A percentile compares a stretch with the other conserved stretches of the same genome.
Conservation (phyloP, 768 basidiomycete genomes). For the Boletus sp. region DNA sequence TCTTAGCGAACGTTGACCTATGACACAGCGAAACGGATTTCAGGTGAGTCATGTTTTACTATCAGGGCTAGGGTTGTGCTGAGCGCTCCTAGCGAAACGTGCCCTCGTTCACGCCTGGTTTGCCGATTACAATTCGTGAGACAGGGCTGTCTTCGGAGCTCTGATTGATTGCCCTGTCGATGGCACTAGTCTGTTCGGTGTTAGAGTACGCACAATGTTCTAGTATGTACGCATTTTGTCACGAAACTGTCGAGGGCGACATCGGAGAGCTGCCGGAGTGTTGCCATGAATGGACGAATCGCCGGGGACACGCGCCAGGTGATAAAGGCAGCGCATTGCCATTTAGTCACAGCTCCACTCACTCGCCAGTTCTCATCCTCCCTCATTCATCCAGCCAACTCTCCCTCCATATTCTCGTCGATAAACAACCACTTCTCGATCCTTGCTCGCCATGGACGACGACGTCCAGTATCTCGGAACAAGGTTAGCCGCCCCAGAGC, state of each 20-base stretch:
- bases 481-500: conserved; percentile 28
- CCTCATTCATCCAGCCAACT: conserved; percentile 3
- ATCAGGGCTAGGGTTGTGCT: not conserved
- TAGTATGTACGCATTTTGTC: conserved; percentile 19
- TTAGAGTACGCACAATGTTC: conserved; percentile 24
- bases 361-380: conserved; percentile 15
- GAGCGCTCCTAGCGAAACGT: conserved; percentile 48
- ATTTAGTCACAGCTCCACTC: conserved; percentile 29
- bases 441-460: conserved; percentile 44
- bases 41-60: conserved; percentile 49
- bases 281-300: conserved; percentile 25
- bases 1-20: conserved; percentile 68
- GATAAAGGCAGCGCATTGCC: conserved; percentile 33
- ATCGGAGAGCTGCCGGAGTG: conserved; percentile 12
- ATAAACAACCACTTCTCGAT: not conserved
- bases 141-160: not conserved
- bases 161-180: not conserved
- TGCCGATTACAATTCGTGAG: conserved; percentile 44
- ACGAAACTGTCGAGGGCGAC: not conserved
- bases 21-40: conserved; percentile 89
- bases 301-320: conserved; percentile 20
- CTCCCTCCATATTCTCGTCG: not conserved
- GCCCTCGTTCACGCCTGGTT: conserved; percentile 49
- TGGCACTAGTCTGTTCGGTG: conserved; percentile 7
- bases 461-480: conserved; percentile 60